Base-by-base conservation (phyloP, 176 grass and related monocot species). In the Bolboschoenus planiculmis region DNA sequence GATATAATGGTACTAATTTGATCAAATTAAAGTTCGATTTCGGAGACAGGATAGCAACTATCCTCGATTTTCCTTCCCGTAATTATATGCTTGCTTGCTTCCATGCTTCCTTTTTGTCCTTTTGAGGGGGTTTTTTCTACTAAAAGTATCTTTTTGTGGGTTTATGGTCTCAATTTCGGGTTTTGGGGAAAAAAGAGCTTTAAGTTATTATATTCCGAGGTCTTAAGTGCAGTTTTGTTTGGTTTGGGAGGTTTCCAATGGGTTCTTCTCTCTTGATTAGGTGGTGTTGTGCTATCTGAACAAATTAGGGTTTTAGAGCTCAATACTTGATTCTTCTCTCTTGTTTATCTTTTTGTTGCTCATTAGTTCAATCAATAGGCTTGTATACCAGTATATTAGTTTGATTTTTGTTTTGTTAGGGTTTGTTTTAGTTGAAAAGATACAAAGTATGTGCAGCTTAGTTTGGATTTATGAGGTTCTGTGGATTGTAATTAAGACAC, bases 381-480 rank as follows among this genome's bases (percentile, higher is more conserved):
- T n/a, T n/a, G 27, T 24, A 42, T 40, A 60, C 39, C 34, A 27
- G 57, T 71, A 70, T 21, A 70, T n/a, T n/a, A n/a, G 21, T 14
- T 47, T 47, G 13, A 15, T 74, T 74, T 73, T 26, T 5, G 1
- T 48, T 48, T 26, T 15, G 23, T 74, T 74, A 40, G 42, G 68
- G 68, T 74, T 74, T 72, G 21, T 73, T 65, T 73, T 44, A 47
- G n/a, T 73, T 27, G 10, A 43, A 44, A 39, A 75, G 30, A 48
- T 48, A 53, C 14, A 23, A 15, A 75, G 29, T 26, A 88, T 91
- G 91, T 89, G 80, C 77, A 93, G 83, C 79, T 83, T 91, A 7
- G 89, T 90, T 78, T 90, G 85, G 87, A 30, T 91, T 21, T 85
- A 88, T 85, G 83, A 87, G 15, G 59, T 91, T 72, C 62, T 91